Percentiles rank a stretch among this genome's conserved stretches.
Evolutionary conservation across 192 early-diverging fungal genomes (phyloP).

Genomic region (Ambispora gerdemannii): DNA sequence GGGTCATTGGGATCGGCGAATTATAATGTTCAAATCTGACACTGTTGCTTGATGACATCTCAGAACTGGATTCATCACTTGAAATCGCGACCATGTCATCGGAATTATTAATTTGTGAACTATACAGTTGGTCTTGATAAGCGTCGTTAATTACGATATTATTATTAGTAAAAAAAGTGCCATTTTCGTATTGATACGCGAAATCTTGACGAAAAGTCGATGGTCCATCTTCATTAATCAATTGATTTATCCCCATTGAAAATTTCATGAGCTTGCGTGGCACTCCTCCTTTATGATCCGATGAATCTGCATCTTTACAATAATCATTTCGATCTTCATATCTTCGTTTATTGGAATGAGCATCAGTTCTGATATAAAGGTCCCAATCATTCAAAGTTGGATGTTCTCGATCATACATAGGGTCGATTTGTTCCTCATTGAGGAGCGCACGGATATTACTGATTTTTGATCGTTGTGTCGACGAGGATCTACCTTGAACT

Average conservation of each 20-base stretch:
- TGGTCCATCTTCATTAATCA: too few species aligned
- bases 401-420: not conserved
- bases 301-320: too few species aligned
- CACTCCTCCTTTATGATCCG: too few species aligned
- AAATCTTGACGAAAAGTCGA: too few species aligned
- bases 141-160: too few species aligned
- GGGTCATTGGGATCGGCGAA: conserved; percentile 6
- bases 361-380: not conserved
- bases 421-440: not conserved
- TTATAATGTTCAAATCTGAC: not conserved
- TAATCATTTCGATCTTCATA: too few species aligned
- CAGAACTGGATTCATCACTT: not conserved
- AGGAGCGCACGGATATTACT: not conserved
- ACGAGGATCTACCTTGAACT: not conserved
- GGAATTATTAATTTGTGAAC: not conserved
- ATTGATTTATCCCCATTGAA: too few species aligned
- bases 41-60: not conserved
- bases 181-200: too few species aligned
- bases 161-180: too few species aligned
- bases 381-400: not conserved
- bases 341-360: not conserved
- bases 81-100: not conserved
- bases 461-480: not conserved
- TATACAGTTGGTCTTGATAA: not conserved
- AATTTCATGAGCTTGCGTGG: too few species aligned